Evolutionary conservation across 495 filamentous ascomycete species (phyloP).

Genomic region (Venustampulla echinocandica): DNA sequence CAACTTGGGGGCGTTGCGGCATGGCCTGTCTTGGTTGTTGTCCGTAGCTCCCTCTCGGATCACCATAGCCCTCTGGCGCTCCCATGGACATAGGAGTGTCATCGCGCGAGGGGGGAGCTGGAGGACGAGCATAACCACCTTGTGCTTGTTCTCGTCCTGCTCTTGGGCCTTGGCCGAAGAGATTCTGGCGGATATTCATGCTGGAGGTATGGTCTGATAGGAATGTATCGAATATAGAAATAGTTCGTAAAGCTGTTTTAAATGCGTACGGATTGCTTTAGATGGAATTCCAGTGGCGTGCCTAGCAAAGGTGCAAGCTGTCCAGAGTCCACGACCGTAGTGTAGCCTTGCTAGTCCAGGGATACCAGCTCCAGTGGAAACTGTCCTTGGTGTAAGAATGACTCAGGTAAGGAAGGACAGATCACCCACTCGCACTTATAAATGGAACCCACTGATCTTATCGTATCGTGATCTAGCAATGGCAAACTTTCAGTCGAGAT

Average conservation of each 20-base stretch:
- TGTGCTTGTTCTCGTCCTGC: conserved; percentile 12
- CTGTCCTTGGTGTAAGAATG: not conserved
- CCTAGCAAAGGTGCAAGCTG: not conserved
- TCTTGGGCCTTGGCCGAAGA: conserved; percentile 22
- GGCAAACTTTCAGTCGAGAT: conserved; percentile 7
- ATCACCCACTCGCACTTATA: not conserved
- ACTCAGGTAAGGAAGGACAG: not conserved
- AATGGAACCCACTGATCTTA: not conserved
- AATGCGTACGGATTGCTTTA: too few relatives aligned
- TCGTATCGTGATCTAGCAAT: not conserved
- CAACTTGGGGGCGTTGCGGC: conserved; percentile 17
- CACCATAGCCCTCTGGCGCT: conserved; percentile 11
- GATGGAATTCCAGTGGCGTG: too few relatives aligned
- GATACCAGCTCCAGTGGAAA: too few relatives aligned
- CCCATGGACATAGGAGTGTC: conserved; percentile 22
- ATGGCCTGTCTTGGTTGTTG: conserved; percentile 11
- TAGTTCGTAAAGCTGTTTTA: too few relatives aligned
- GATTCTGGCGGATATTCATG: conserved; percentile 23
- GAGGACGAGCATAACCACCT: conserved; percentile 14
- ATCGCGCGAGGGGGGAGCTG: conserved; percentile 16
- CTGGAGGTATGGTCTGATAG: not conserved
- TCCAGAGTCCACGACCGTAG: too few relatives aligned
- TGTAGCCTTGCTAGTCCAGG: too few relatives aligned
- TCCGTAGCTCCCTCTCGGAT: conserved; percentile 14
- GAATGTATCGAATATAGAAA: not conserved